Evolutionary conservation across 2,329 filamentous ascomycete species (phyloP).

Genomic region (Cryphonectria naterciae): DNA sequence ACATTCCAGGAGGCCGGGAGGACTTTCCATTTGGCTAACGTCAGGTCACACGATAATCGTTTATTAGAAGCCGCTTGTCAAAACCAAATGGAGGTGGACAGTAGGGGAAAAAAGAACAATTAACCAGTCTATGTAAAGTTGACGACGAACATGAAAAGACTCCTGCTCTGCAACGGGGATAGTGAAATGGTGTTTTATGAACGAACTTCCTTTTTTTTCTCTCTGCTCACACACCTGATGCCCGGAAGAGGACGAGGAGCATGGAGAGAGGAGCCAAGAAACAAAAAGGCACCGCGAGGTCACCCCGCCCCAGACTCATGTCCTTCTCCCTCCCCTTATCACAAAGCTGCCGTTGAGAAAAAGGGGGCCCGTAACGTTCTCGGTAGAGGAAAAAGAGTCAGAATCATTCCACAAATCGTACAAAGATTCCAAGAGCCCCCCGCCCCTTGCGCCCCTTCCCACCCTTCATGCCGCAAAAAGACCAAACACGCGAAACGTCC

Average conservation of each 20-base stretch:
- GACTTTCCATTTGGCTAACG: not conserved
- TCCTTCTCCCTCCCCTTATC: constrained; percentile 15
- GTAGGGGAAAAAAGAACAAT: constrained; percentile 19
- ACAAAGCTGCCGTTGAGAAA: constrained; percentile 28
- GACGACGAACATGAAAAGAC: constrained; percentile 28
- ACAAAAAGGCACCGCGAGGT: constrained; percentile 17
- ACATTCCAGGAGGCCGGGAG: constrained; percentile 10
- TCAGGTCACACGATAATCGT: not conserved
- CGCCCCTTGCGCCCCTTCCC: constrained; percentile 40
- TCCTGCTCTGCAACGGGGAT: constrained; percentile 27
- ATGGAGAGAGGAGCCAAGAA: constrained; percentile 10
- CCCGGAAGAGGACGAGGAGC: constrained; percentile 24
- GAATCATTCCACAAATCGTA: constrained; percentile 42
- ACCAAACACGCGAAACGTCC: constrained; percentile 35
- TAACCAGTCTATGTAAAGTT: constrained; percentile 30
- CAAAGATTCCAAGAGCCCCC: constrained; percentile 38
- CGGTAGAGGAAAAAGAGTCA: constrained; percentile 27
- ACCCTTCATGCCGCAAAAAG: constrained; percentile 33
- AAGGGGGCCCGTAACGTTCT: constrained; percentile 26
- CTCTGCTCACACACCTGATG: constrained; percentile 23
- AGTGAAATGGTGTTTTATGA: constrained; percentile 26
- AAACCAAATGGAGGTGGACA: no score
- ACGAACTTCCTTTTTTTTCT: constrained; percentile 23
- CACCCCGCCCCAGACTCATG: constrained; percentile 22
- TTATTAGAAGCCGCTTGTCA: not conserved